Evolutionary conservation across 495 filamentous ascomycete genomes (phyloP), one percentile per base, ranked within the genome.

Genomic region (Penicillium malachiteum): DNA sequence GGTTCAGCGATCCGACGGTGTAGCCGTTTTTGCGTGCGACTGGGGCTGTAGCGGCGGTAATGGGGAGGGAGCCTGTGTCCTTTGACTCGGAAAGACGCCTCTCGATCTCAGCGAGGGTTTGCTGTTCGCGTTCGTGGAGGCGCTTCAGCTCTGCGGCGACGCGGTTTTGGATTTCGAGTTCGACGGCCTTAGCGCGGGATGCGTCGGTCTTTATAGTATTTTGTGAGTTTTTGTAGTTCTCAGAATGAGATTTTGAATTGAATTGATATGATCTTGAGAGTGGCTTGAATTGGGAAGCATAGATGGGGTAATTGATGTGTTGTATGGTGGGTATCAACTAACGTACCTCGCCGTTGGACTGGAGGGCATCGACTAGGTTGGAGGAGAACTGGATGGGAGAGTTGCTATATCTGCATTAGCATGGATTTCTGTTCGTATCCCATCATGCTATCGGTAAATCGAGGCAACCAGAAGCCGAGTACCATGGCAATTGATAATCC

Each of bases 121-220:
- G 68, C 49, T 81, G 77, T 63, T 86, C 80, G 52, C 88, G 82
- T 30, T 84, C 79, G 59, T 78, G 80, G 50, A 96, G 84, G 48
- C 85, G 85, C 59, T 87, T 80, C 47, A 98, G 87, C 72, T 97
- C 95, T 58, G 84, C 75, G 63, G 85, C 81, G 56, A 97, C 91
- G 73, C 95, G 95, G 60, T 80, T 74, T 76, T 97, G 91, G 67
- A 97, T 88, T 59, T 90, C 85, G 55, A 95, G 85, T 72, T 98
- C 94, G 68, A 91, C 74, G 72, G 84, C 72, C 72, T 89, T 89
- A 62, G 86, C 78, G 65, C 94, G 92, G 57, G 90, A 90, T 45
- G 86, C 83, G 76, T 98, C 91, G 71, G 86, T 90, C 91, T 96
- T 26, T 26, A 26, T 72, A 55, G 48, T 63, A 44, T 52, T 58